Evolutionary conservation across 202 grass and related monocot genomes (phyloP).

Genomic region (Panicum virgatum): DNA sequence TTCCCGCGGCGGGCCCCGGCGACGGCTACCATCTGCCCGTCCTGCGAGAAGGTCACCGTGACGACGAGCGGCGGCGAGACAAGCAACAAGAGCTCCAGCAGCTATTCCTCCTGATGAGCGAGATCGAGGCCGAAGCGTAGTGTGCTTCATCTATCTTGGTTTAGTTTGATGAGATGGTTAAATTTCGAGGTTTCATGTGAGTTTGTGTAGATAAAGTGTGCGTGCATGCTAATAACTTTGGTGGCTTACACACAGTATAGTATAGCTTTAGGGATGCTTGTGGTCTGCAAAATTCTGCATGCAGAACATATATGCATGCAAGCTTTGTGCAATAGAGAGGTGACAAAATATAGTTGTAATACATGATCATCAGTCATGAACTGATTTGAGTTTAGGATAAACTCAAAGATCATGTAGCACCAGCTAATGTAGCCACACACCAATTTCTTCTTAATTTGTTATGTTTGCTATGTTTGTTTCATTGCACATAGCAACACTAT

Average conservation of each 20-base stretch:
- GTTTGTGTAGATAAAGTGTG: background rate
- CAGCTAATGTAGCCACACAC: background rate
- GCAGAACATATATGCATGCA: background rate
- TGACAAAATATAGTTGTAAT: background rate
- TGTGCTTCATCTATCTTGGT: background rate
- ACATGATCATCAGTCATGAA: background rate
- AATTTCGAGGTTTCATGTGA: background rate
- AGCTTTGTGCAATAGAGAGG: background rate
- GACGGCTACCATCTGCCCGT: conserved; percentile 48
- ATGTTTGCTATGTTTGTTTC: background rate
- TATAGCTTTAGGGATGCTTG: background rate
- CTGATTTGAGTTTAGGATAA: background rate
- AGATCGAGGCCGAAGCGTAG: background rate
- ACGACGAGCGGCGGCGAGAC: conserved; percentile 30
- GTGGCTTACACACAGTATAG: background rate
- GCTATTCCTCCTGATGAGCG: conserved; percentile 20
- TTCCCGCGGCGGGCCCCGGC: background rate
- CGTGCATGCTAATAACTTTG: background rate
- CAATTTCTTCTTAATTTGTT: background rate
- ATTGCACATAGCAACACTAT: background rate
- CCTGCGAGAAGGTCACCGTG: conserved; percentile 52
- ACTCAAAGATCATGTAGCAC: background rate
- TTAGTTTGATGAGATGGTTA: background rate
- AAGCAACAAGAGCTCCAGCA: conserved; percentile 44
- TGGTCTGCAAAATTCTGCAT: background rate